Conservation (phyloP, 2,329 filamentous ascomycete species). For the Beauveria bassiana region DNA sequence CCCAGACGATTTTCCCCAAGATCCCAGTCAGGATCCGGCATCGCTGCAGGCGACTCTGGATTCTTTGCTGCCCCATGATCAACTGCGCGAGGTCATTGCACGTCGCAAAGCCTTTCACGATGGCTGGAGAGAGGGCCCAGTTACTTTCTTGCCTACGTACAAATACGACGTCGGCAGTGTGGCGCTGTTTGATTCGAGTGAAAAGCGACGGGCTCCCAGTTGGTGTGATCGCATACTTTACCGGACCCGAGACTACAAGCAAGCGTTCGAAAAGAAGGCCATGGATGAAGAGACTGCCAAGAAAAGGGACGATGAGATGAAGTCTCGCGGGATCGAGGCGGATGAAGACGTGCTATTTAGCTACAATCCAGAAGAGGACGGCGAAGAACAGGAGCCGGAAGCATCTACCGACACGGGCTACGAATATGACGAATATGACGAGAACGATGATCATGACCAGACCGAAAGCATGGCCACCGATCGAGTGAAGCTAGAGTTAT, state of each 20-base stretch:
- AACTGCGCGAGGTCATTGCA: slow-evolving; percentile 67
- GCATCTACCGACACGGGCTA: slow-evolving; percentile 25
- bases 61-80: slow-evolving; percentile 83
- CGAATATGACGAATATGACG: slow-evolving; percentile 54
- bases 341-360: slow-evolving; percentile 84
- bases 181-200: slow-evolving; percentile 86
- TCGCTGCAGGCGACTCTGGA: slow-evolving; percentile 84
- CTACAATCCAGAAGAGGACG: slow-evolving; percentile 67
- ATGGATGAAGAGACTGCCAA: slow-evolving; percentile 59
- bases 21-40: slow-evolving; percentile 68
- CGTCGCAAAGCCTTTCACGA: slow-evolving; percentile 77
- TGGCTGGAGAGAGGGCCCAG: slow-evolving; percentile 83
- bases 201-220: slow-evolving; percentile 85
- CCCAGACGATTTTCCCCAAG: slow-evolving; percentile 58
- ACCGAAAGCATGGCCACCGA: slow-evolving; percentile 52
- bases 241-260: slow-evolving; percentile 63
- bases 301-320: slow-evolving; percentile 78
- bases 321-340: slow-evolving; percentile 67
- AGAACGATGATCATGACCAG: slow-evolving; percentile 38
- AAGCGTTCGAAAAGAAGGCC: slow-evolving; percentile 55
- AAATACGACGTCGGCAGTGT: slow-evolving; percentile 97
- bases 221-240: slow-evolving; percentile 96
- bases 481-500: slow-evolving; percentile 53
- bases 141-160: slow-evolving; percentile 88
- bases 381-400: slow-evolving; percentile 18